These are phyloP conservation scores for Yamadazyma trypodendri DNA, from an alignment of 1,139 yeast species.

Conservation along the genomic window DNA sequence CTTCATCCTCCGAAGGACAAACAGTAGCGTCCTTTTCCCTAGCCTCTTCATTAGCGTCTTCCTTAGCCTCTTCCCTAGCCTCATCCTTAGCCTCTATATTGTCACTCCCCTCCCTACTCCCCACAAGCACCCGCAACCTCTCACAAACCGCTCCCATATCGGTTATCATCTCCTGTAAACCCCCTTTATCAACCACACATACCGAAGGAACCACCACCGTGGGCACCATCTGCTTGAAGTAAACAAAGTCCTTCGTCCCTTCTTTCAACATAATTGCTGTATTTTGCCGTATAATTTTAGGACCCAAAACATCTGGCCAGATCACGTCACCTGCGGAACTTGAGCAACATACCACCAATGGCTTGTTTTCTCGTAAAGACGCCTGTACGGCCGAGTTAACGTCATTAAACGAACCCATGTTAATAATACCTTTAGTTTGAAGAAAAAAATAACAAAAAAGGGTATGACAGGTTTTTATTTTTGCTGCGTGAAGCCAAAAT, in stretches of 20 bases:
- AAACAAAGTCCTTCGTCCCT: slow-evolving; percentile 45
- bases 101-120: no score
- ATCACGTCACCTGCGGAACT: slow-evolving; percentile 10
- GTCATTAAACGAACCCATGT: slow-evolving; percentile 11
- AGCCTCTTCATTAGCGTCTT: neutral
- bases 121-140: slow-evolving; percentile 18
- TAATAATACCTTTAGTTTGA: neutral
- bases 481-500: neutral
- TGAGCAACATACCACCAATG: slow-evolving; percentile 42
- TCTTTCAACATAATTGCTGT: slow-evolving; percentile 46
- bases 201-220: slow-evolving; percentile 47
- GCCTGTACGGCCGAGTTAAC: slow-evolving; percentile 43
- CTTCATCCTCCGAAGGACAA: no score
- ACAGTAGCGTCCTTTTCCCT: neutral
- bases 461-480: neutral
- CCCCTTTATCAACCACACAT: slow-evolving; percentile 47
- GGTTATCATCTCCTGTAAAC: slow-evolving; percentile 31
- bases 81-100: neutral
- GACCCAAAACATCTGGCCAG: neutral
- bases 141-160: neutral
- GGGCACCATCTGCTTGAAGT: slow-evolving; percentile 52
- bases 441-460: neutral
- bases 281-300: slow-evolving; percentile 5
- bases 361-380: slow-evolving; percentile 32
- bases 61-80: neutral